Conservation (phyloP, 176 grass and related monocot genomes). For the Neostapfia colusana region DNA sequence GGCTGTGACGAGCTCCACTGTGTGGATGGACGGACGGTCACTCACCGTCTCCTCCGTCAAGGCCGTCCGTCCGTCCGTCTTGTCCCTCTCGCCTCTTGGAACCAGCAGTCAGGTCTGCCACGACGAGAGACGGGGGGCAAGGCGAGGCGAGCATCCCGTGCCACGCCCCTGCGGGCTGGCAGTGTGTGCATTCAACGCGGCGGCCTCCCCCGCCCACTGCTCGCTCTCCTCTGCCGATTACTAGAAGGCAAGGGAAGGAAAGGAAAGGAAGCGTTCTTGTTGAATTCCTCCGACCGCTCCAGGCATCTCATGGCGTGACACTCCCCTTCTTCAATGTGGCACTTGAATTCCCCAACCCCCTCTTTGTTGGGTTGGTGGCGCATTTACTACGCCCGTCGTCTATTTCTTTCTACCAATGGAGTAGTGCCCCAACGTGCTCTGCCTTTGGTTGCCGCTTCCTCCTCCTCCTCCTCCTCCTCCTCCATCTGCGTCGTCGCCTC, state of each 20-base stretch:
- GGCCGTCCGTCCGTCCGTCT: not conserved
- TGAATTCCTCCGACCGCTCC: constrained; percentile 38
- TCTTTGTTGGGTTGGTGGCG: constrained; percentile 54
- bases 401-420: not conserved
- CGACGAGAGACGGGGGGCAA: not conserved
- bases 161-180: constrained; percentile 27
- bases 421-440: not conserved
- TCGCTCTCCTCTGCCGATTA: not conserved
- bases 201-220: too few relatives aligned
- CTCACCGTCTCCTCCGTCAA: constrained; percentile 9
- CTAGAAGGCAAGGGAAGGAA: too few relatives aligned
- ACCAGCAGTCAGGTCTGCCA: not conserved
- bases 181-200: constrained; percentile 36
- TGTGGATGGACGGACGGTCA: too few relatives aligned
- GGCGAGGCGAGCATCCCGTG: constrained; percentile 21
- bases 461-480: too few relatives aligned
- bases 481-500: too few relatives aligned
- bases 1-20: too few relatives aligned
- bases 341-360: constrained; percentile 64
- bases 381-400: constrained; percentile 27
- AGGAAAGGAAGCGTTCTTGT: constrained; percentile 30
- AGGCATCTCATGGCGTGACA: constrained; percentile 39
- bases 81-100: not conserved
- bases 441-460: not conserved
- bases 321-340: constrained; percentile 50